Conservation (phyloP, 2,329 filamentous ascomycete genomes). For the Nigrograna mackinnonii region DNA sequence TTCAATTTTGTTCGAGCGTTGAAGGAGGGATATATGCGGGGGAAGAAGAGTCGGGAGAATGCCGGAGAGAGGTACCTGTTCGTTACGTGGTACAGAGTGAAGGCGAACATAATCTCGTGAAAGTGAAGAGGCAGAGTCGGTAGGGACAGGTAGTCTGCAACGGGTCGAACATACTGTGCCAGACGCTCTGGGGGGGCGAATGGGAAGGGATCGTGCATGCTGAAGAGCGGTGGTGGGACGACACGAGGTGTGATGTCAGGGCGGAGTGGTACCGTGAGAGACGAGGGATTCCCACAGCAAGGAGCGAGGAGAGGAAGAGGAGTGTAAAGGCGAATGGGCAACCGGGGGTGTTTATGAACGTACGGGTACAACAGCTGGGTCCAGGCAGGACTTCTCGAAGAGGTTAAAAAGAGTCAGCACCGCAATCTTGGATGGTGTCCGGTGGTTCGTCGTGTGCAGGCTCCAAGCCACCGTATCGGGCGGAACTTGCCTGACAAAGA, state of each 20-base stretch:
- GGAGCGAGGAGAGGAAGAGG: not conserved
- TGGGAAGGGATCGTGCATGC: conserved; percentile 75
- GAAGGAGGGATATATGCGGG: conserved; percentile 65
- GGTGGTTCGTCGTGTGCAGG: too few species aligned
- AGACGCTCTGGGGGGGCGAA: conserved; percentile 61
- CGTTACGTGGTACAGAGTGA: conserved; percentile 70
- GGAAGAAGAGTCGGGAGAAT: conserved; percentile 65
- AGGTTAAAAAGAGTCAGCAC: too few species aligned
- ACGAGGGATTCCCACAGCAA: not conserved
- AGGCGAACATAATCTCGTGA: conserved; percentile 73
- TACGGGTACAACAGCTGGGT: too few species aligned
- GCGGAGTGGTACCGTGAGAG: conserved; percentile 12
- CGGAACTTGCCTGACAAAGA: too few species aligned
- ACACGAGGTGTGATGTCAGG: conserved; percentile 12
- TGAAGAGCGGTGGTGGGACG: conserved; percentile 17
- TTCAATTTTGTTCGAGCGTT: conserved; percentile 69
- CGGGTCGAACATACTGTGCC: conserved; percentile 61
- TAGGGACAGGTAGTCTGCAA: conserved; percentile 65
- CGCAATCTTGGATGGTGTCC: too few species aligned
- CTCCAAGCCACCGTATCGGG: too few species aligned
- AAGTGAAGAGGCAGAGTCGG: conserved; percentile 73
- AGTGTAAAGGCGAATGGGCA: too few species aligned
- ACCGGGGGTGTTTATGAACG: too few species aligned
- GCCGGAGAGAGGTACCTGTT: conserved; percentile 69
- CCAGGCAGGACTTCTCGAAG: too few species aligned